Evolutionary conservation across 108 stramenopile genomes (phyloP), one percentile per base, ranked within the genome.

Genomic region (Conticribra weissflogii): DNA sequence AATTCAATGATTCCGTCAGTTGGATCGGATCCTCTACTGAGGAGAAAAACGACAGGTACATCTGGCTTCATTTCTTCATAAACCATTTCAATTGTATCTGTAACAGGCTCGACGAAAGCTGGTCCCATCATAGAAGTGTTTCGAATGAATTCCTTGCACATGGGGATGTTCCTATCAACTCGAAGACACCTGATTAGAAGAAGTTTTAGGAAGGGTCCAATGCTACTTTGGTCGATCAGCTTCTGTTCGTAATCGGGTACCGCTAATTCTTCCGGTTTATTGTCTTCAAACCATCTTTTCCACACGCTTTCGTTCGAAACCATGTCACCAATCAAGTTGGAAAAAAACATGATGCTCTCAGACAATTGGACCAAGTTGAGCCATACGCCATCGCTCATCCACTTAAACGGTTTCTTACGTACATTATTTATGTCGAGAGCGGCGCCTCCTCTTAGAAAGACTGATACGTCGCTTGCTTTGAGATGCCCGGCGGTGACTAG

Each of bases 351-450:
- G 51, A 66, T 73, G 29, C 68, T 73, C 54, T 87, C 76, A 25
- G 82, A 66, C 25, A 96, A 71, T 72, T 94, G 92, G 28, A 94
- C 61, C 36, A 94, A 83, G 71, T 96, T 95, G 4, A 94, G 76
- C 96, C 96, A 96, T 33, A 88, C 63, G 24, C 88, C 89, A 61
- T 96, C 90, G 34, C 77, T 84, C 59, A 96, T 88, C 96, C 96
- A 96, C 55, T 66, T 55, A 66, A 90, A 91, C 32, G 96, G 93
- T 75, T 96, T 96, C n/a, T 81, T 78, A 78, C 74, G 85, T 25
- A 85, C 86, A 60, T 64, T 68, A 63, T 90, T 92, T 58, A 88
- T 90, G 71, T 96, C 96, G 8, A 94, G 71, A 24, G 91, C 92
- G 17, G 96, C 94, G 19, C 94, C 96, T 18, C 93, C 93, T n/a